Conservation (phyloP, 2,329 filamentous ascomycete species). For the Ophiostoma ips region DNA sequence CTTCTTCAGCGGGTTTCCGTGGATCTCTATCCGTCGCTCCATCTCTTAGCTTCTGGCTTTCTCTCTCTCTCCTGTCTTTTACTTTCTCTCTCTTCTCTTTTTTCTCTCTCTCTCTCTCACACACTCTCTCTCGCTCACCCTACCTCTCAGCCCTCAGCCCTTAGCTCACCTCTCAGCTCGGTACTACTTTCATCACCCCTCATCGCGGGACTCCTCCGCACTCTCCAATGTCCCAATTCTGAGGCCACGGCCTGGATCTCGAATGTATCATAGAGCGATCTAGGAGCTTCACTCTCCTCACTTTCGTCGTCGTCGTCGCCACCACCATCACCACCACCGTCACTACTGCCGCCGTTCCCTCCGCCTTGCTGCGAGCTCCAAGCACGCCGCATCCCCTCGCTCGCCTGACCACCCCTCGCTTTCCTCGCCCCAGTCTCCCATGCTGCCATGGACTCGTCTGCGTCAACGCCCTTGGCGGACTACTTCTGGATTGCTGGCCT, state of each 20-base stretch:
- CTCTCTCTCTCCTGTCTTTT: background rate
- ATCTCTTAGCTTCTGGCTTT: background rate
- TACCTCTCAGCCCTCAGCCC: too few relatives aligned
- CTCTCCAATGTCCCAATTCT: conserved; percentile 7
- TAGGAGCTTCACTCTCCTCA: background rate
- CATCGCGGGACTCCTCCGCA: background rate
- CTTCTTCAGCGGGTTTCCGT: background rate
- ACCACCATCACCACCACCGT: background rate
- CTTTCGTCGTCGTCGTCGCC: background rate
- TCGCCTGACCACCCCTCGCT: background rate
- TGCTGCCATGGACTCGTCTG: conserved; percentile 41
- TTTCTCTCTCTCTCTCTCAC: background rate
- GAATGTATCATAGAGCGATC: background rate
- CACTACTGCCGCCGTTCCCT: too few relatives aligned
- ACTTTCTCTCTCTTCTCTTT: background rate
- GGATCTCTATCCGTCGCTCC: background rate
- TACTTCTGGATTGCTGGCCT: conserved; percentile 66
- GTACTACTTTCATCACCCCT: background rate
- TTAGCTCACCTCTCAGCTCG: too few relatives aligned
- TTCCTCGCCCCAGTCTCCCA: conserved; percentile 6
- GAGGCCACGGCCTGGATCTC: conserved; percentile 6
- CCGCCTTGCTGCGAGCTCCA: background rate
- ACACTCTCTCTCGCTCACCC: background rate
- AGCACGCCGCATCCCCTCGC: background rate
- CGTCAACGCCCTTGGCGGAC: conserved; percentile 51